phyloP scores from a whole-genome alignment of 2,329 filamentous ascomycete species.

The Meredithiella fracta region DNA sequence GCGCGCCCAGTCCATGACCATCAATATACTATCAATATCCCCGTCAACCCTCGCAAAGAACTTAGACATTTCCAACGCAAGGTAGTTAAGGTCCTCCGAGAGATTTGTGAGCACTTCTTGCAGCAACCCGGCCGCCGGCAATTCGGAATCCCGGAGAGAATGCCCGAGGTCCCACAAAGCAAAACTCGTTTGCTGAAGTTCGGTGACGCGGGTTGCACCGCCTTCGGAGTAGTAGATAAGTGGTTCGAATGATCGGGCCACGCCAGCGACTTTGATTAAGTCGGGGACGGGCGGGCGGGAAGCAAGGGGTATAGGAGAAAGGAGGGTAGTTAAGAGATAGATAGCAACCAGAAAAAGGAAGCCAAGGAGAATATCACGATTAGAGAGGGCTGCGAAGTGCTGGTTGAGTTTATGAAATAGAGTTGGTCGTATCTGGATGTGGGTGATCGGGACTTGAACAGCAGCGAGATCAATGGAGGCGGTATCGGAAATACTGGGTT shows the following conservation, averaged over 20 bases:
- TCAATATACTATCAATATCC: slow-evolving; percentile 78
- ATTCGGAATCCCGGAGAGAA: slow-evolving; percentile 68
- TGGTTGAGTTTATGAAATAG: background rate
- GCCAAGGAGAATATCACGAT: background rate
- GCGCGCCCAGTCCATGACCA: slow-evolving; percentile 92
- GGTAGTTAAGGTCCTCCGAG: slow-evolving; percentile 67
- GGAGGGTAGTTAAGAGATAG: slow-evolving; percentile 29
- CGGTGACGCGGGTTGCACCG: slow-evolving; percentile 68
- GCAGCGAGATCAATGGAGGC: background rate
- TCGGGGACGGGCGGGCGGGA: slow-evolving; percentile 47
- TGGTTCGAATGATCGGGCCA: slow-evolving; percentile 84
- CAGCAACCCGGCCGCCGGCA: slow-evolving; percentile 77
- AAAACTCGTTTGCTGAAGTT: slow-evolving; percentile 78
- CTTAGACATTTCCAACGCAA: slow-evolving; percentile 71
- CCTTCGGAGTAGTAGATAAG: slow-evolving; percentile 90
- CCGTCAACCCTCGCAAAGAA: slow-evolving; percentile 91
- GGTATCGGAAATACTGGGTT: background rate
- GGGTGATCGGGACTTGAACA: background rate
- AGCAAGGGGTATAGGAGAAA: slow-evolving; percentile 46
- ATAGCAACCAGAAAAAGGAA: background rate
- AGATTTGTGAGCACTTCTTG: slow-evolving; percentile 72
- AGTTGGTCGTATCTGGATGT: background rate
- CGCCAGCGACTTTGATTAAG: slow-evolving; percentile 73
- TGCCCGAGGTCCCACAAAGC: slow-evolving; percentile 92
- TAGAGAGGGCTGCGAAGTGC: background rate